phyloP scores from a whole-genome alignment of 768 basidiomycete genomes.

The Boletus rubroflammeus region DNA sequence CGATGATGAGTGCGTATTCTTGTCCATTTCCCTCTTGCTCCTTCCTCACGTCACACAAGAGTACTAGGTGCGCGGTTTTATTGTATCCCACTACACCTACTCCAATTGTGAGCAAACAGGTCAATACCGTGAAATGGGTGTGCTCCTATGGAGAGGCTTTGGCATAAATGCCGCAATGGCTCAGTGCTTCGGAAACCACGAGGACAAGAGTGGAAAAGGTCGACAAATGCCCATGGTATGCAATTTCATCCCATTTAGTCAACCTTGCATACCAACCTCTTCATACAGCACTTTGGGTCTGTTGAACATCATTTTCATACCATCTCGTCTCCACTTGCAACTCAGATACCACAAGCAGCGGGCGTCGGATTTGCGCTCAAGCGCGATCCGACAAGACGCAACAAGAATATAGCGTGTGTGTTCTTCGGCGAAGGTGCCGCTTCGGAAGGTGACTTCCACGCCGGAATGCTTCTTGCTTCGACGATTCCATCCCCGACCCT shows the following conservation, averaged over 20 bases:
- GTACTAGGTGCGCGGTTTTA: slow-evolving; percentile 56
- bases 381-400: slow-evolving; percentile 64
- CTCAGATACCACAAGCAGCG: slow-evolving; percentile 93
- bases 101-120: slow-evolving; percentile 37
- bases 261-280: background rate
- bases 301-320: slow-evolving; percentile 84
- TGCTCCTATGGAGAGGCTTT: slow-evolving; percentile 85
- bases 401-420: slow-evolving; percentile 76
- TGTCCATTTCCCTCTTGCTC: background rate
- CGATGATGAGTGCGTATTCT: slow-evolving; percentile 74
- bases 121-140: slow-evolving; percentile 93
- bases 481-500: slow-evolving; percentile 71
- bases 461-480: slow-evolving; percentile 78
- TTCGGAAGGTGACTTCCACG: slow-evolving; percentile 94
- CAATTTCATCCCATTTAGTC: background rate
- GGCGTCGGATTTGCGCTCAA: slow-evolving; percentile 89
- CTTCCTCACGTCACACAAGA: slow-evolving; percentile 35
- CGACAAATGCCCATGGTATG: slow-evolving; percentile 91
- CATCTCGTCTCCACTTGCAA: slow-evolving; percentile 90
- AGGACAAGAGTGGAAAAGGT: slow-evolving; percentile 79
- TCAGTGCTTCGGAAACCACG: slow-evolving; percentile 85
- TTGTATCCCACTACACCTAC: background rate
- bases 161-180: slow-evolving; percentile 78
- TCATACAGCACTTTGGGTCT: slow-evolving; percentile 77
- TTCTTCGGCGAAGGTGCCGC: slow-evolving; percentile 95